Percentiles rank a stretch among this genome's conserved stretches.
Evolutionary conservation across 192 early-diverging fungal genomes (phyloP).

Genomic region (Thoreauomyces humboldtii): DNA sequence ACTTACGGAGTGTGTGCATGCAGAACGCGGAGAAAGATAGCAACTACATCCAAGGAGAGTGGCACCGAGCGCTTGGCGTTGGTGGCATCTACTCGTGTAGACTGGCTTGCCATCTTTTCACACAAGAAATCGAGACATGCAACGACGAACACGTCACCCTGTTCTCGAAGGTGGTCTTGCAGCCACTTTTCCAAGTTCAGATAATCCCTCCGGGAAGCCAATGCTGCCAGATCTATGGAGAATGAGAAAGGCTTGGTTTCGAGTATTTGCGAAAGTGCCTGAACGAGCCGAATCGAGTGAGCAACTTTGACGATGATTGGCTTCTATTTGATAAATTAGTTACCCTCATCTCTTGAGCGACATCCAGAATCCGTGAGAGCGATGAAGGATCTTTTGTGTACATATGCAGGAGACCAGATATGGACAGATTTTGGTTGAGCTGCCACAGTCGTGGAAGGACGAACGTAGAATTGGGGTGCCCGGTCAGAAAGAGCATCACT

Average conservation of each 20-base stretch:
- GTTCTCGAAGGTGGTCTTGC: conserved; percentile 62
- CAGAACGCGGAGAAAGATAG: conserved; percentile 67
- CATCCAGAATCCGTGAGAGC: conserved; percentile 68
- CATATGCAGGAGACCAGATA: conserved; percentile 65
- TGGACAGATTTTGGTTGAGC: conserved; percentile 52
- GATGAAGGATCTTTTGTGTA: conserved; percentile 67
- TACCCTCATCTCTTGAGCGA: conserved; percentile 79
- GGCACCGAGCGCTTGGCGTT: conserved; percentile 41
- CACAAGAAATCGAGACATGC: conserved; percentile 75
- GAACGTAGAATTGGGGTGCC: conserved; percentile 58
- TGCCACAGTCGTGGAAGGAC: conserved; percentile 75
- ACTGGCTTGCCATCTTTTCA: conserved; percentile 57
- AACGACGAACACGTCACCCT: conserved; percentile 63
- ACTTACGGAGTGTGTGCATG: conserved; percentile 29
- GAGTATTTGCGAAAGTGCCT: conserved; percentile 71
- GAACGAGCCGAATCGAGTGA: conserved; percentile 3
- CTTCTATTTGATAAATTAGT: not conserved
- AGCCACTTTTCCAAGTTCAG: conserved; percentile 86
- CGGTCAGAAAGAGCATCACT: conserved; percentile 62
- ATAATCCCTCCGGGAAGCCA: conserved; percentile 75
- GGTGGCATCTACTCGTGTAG: conserved; percentile 42
- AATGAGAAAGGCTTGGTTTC: conserved; percentile 67
- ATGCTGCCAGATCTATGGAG: conserved; percentile 74
- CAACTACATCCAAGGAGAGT: conserved; percentile 64
- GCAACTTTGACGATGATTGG: not conserved